Evolutionary conservation across 768 basidiomycete species (phyloP).

Genomic region (Psilocybe azurescens): DNA sequence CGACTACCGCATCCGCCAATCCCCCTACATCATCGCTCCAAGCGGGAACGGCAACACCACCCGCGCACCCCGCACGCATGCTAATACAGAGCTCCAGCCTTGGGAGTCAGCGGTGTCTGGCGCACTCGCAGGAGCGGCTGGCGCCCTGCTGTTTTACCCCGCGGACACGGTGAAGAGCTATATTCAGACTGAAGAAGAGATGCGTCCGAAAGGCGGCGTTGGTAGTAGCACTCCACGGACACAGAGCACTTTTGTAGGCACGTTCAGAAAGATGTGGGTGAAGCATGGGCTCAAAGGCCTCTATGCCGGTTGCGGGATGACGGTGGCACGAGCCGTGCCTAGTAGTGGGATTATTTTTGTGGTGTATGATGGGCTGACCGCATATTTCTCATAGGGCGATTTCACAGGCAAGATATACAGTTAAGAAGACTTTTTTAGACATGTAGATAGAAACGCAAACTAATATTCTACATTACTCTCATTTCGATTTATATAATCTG

Average conservation of each 20-base stretch:
- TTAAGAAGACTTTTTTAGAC: not conserved
- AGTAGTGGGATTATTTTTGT: slow-evolving; percentile 93
- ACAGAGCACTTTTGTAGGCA: slow-evolving; percentile 53
- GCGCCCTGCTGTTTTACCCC: slow-evolving; percentile 91
- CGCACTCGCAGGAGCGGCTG: slow-evolving; percentile 84
- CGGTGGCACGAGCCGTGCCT: slow-evolving; percentile 82
- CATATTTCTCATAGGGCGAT: slow-evolving; percentile 40
- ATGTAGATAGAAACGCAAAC: not conserved
- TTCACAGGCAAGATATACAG: not conserved
- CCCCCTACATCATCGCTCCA: slow-evolving; percentile 16
- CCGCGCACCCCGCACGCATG: slow-evolving; percentile 27
- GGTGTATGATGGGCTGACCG: slow-evolving; percentile 81
- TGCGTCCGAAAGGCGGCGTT: slow-evolving; percentile 48
- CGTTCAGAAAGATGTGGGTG: slow-evolving; percentile 71
- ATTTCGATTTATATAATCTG: too few relatives aligned
- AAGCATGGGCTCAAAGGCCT: slow-evolving; percentile 81
- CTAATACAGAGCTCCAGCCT: slow-evolving; percentile 57
- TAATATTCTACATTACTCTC: not conserved
- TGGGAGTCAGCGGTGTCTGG: slow-evolving; percentile 90
- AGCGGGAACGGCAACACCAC: slow-evolving; percentile 8
- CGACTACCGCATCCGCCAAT: slow-evolving; percentile 44
- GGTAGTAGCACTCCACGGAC: slow-evolving; percentile 19
- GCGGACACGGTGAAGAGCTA: slow-evolving; percentile 95
- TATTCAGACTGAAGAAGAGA: slow-evolving; percentile 93
- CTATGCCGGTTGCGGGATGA: slow-evolving; percentile 94